Base-by-base conservation (phyloP, 805 yeast species). In the Candida mattraensis region DNA sequence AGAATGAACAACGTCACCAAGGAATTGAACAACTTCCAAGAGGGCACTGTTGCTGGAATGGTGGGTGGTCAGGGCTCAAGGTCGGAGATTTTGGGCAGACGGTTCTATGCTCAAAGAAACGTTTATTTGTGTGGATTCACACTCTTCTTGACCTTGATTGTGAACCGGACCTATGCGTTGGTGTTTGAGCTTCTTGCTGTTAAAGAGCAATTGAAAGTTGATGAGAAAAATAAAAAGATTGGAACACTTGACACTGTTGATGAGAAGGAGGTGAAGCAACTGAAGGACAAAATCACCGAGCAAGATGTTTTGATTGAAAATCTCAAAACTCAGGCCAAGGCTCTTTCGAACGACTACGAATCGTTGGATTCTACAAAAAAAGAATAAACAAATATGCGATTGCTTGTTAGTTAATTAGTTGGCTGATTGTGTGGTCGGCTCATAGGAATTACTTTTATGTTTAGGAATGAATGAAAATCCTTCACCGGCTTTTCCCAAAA, bases 71-170 rank as follows among this genome's bases (percentile, higher is more conserved):
- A 61, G 14, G 67, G 67, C 41, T 91, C 85, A 51, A 72, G 96
- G 40, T 67, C 87, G 14, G 98, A 93, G 55, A 71, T 85, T 37
- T 88, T 84, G 61, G 93, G 96, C 15, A 78, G 96, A 63, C 76
- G 88, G 55, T 93, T 93, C 64, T 89, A 89, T 57, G 87, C 97
- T 14, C 99, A 93, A 67, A 80, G 99, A 67, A 93, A 93, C 70
- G 78, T 88, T 82, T 93, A 93, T 54, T 72, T 93, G 33, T 87
- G 96, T 50, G 99, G 99, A 1, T 87, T 89, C 64, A 88, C 98
- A 2, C 74, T 93, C 60, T 93, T 93, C 60, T 69, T 93, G 54
- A 85, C 96, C 2, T 70, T 89, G 55, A 83, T 87, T 34, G 78
- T 89, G 48, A 80, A 83, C 54, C 76, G 97, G 65, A 87, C 96